These are phyloP conservation scores for Fusarium palustre DNA, from an alignment of 2,329 filamentous ascomycete genomes.

Conservation along the genomic window DNA sequence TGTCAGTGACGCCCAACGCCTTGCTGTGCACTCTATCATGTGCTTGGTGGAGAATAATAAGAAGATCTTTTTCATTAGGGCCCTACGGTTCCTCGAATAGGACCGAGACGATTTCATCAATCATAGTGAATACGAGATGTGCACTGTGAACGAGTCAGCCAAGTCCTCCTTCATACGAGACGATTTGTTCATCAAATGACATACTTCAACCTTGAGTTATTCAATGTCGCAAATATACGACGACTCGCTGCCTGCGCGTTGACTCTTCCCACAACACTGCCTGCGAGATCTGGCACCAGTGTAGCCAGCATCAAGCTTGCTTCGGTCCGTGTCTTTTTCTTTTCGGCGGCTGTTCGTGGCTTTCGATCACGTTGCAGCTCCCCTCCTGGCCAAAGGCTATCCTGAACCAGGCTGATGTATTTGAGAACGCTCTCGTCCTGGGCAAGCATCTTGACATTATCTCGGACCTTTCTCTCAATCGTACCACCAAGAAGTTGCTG, in stretches of 20 bases:
- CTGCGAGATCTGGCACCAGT: conserved; percentile 89
- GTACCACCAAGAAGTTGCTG: conserved; percentile 96
- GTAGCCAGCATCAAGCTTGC: conserved; percentile 90
- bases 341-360: conserved; percentile 76
- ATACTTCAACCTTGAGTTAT: conserved; percentile 91
- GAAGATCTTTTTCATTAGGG: conserved; percentile 7
- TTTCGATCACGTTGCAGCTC: conserved; percentile 61
- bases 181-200: conserved; percentile 51
- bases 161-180: neutral
- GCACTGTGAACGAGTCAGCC: conserved; percentile 58
- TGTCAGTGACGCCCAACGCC: conserved; percentile 42
- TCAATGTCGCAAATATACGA: conserved; percentile 89
- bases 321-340: conserved; percentile 83
- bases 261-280: conserved; percentile 89
- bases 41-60: conserved; percentile 25
- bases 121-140: conserved; percentile 76
- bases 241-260: conserved; percentile 93
- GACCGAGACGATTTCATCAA: conserved; percentile 76
- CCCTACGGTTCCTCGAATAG: conserved; percentile 64
- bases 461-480: conserved; percentile 93
- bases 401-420: conserved; percentile 79
- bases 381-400: conserved; percentile 85
- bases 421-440: conserved; percentile 82
- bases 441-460: conserved; percentile 78
- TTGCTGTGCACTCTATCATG: conserved; percentile 36